These are phyloP conservation scores for Penicillium parvum DNA, from an alignment of 495 filamentous ascomycete species.

Conservation along the genomic window DNA sequence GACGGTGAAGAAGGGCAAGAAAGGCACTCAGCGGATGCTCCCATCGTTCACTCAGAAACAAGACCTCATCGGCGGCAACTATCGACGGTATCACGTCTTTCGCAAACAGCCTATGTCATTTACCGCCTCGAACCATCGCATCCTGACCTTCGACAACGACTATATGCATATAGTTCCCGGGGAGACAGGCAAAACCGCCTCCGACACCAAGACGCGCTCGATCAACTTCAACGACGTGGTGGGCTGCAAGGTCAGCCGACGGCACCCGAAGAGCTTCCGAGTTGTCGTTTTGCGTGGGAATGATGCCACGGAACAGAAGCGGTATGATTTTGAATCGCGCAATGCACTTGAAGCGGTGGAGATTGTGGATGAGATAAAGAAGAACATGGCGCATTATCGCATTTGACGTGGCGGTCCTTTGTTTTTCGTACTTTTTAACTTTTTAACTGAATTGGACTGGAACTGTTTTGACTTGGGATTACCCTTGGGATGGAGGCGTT, in stretches of 20 bases:
- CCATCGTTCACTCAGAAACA: slow-evolving; percentile 79
- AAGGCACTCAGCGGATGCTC: slow-evolving; percentile 53
- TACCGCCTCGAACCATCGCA: slow-evolving; percentile 74
- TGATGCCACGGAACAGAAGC: slow-evolving; percentile 67
- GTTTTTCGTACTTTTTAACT: not conserved
- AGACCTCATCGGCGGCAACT: slow-evolving; percentile 65
- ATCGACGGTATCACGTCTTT: slow-evolving; percentile 85
- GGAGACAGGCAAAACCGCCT: slow-evolving; percentile 50
- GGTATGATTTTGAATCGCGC: slow-evolving; percentile 93
- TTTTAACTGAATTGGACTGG: not conserved
- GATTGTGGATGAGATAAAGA: slow-evolving; percentile 82
- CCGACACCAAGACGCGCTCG: slow-evolving; percentile 72
- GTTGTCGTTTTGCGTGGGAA: slow-evolving; percentile 77
- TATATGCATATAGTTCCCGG: slow-evolving; percentile 92
- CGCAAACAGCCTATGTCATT: slow-evolving; percentile 94
- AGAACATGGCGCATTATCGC: slow-evolving; percentile 52
- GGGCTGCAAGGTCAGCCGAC: slow-evolving; percentile 85
- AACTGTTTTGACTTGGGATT: too few relatives aligned
- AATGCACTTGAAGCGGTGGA: slow-evolving; percentile 75
- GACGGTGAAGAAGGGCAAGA: slow-evolving; percentile 61
- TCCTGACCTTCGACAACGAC: slow-evolving; percentile 88
- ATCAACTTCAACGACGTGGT: slow-evolving; percentile 91
- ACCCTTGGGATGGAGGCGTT: too few relatives aligned
- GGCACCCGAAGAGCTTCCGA: slow-evolving; percentile 90
- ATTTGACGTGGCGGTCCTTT: slow-evolving; percentile 20